These are phyloP conservation scores for Salmacisia buchloeana DNA, from an alignment of 1,284 basidiomycete genomes.

Conservation along the genomic window DNA sequence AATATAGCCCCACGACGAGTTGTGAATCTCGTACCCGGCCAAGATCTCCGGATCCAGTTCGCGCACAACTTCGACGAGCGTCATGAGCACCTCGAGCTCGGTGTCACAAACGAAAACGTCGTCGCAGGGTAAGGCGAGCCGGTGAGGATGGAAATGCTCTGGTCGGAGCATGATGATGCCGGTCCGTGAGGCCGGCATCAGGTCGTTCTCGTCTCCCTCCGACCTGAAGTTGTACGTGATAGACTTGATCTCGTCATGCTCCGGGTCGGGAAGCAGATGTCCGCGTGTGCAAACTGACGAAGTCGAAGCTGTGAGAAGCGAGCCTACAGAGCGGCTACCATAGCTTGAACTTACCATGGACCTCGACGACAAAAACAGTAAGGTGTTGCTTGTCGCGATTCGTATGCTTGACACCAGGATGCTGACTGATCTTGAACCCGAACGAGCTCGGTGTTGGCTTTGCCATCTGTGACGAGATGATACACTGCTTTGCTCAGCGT, in stretches of 20 bases:
- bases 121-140: background rate
- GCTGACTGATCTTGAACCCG: slow-evolving; percentile 51
- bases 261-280: slow-evolving; percentile 65
- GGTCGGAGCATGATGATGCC: slow-evolving; percentile 31
- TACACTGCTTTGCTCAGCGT: slow-evolving; percentile 11
- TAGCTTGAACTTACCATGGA: slow-evolving; percentile 61
- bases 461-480: slow-evolving; percentile 59
- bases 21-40: slow-evolving; percentile 85
- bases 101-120: slow-evolving; percentile 14
- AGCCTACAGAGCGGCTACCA: background rate
- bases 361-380: slow-evolving; percentile 73
- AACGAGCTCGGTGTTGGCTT: slow-evolving; percentile 67
- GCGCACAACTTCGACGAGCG: slow-evolving; percentile 68
- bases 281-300: slow-evolving; percentile 59
- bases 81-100: slow-evolving; percentile 79
- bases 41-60: slow-evolving; percentile 85
- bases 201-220: slow-evolving; percentile 53
- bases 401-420: slow-evolving; percentile 33
- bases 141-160: background rate
- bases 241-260: slow-evolving; percentile 66
- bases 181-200: slow-evolving; percentile 27
- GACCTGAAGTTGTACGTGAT: slow-evolving; percentile 67
- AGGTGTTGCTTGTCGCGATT: slow-evolving; percentile 68
- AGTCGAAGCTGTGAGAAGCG: slow-evolving; percentile 39
- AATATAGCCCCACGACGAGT: slow-evolving; percentile 84